Percentiles rank a stretch among this genome's conserved stretches.
Evolutionary conservation across 768 basidiomycete genomes (phyloP).

Genomic region (Leucocoprinus birnbaumii): DNA sequence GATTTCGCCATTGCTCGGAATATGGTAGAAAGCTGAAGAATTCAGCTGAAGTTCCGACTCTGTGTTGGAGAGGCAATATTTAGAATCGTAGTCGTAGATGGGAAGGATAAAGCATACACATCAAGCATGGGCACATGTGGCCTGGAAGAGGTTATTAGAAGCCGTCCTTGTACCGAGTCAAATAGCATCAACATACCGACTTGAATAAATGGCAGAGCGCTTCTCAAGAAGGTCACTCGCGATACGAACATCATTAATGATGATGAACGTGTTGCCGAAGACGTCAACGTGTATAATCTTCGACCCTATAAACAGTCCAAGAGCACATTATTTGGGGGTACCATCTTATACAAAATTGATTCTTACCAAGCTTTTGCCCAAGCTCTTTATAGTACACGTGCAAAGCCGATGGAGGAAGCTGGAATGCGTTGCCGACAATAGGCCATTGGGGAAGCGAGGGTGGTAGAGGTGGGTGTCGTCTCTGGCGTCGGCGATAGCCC

Average conservation of each 20-base stretch:
- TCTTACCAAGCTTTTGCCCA: slow-evolving; percentile 12
- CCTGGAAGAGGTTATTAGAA: no score
- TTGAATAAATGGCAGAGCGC: slow-evolving; percentile 54
- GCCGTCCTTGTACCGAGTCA: no score
- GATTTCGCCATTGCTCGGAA: no score
- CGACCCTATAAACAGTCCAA: slow-evolving; percentile 8
- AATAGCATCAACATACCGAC: slow-evolving; percentile 24
- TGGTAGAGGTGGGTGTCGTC: neutral
- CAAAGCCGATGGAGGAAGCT: slow-evolving; percentile 2
- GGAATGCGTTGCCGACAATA: slow-evolving; percentile 13
- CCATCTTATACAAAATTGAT: no score
- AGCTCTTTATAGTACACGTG: slow-evolving; percentile 5
- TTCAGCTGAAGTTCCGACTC: no score
- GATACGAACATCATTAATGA: slow-evolving; percentile 38
- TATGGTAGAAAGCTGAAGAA: no score
- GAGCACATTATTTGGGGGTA: no score
- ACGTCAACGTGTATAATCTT: slow-evolving; percentile 52
- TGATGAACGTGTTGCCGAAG: slow-evolving; percentile 38
- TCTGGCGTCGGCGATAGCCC: neutral
- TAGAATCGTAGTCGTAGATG: no score
- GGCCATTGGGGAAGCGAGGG: slow-evolving; percentile 13
- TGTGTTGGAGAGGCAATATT: no score
- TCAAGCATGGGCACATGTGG: slow-evolving; percentile 6
- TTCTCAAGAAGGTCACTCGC: slow-evolving; percentile 56
- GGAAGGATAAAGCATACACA: neutral